phyloP scores from a whole-genome alignment of 177 flowering plant genomes.

The Tripterygium wilfordii region DNA sequence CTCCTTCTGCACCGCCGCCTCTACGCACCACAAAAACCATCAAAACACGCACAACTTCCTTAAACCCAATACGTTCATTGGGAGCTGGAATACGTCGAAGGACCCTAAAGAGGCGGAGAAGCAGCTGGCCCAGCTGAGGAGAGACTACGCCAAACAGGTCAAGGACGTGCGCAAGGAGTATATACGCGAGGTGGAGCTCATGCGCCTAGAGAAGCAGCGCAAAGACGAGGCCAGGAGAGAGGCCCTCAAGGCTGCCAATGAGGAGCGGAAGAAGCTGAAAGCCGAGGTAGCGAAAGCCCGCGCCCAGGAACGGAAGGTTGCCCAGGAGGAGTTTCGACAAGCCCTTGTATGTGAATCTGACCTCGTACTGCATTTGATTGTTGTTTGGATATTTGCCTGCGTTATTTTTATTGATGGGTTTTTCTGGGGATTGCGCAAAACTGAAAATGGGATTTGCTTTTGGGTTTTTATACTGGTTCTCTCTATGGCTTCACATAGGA shows the following conservation, averaged over 20 bases:
- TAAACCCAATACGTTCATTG: slow-evolving; percentile 37
- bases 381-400: background rate
- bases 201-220: slow-evolving; percentile 52
- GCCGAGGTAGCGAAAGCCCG: slow-evolving; percentile 47
- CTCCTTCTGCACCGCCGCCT: slow-evolving; percentile 2
- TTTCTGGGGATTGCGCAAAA: no score
- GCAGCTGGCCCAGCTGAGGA: slow-evolving; percentile 41
- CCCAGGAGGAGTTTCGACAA: slow-evolving; percentile 59
- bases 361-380: background rate
- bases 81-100: slow-evolving; percentile 52
- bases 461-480: no score
- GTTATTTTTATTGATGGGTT: no score
- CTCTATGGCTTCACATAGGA: no score
- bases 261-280: slow-evolving; percentile 55
- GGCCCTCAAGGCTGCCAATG: slow-evolving; percentile 45
- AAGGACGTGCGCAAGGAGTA: slow-evolving; percentile 57
- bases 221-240: slow-evolving; percentile 61
- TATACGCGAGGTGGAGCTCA: slow-evolving; percentile 56
- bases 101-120: slow-evolving; percentile 58
- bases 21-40: slow-evolving; percentile 21
- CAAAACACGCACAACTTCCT: slow-evolving; percentile 33
- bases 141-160: slow-evolving; percentile 66
- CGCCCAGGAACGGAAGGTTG: slow-evolving; percentile 56
- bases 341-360: slow-evolving; percentile 36
- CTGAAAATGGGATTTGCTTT: no score